phyloP scores from a whole-genome alignment of 495 filamentous ascomycete genomes.

The Penicillium arizonense region DNA sequence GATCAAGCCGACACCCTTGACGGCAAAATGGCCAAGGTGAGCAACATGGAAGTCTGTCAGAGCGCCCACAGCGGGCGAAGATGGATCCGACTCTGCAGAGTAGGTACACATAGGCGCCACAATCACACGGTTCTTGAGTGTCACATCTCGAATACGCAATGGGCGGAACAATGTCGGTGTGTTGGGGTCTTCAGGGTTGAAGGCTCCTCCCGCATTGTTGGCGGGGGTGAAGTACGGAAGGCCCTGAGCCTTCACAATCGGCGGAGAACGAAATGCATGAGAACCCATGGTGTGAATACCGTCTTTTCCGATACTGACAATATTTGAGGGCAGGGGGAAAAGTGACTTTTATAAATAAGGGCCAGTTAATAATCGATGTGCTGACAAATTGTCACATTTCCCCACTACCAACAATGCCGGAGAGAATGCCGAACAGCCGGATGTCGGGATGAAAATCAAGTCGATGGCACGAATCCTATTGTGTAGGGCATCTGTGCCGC shows the following conservation, averaged over 20 bases:
- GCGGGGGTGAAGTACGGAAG: constrained; percentile 59
- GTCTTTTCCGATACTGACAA: neutral
- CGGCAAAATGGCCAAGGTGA: constrained; percentile 59
- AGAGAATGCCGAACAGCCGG: too few relatives aligned
- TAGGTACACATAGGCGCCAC: constrained; percentile 64
- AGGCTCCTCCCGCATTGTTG: constrained; percentile 54
- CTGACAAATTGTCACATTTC: constrained; percentile 1
- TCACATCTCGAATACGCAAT: constrained; percentile 62
- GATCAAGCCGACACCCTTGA: constrained; percentile 62
- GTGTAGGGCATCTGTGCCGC: too few relatives aligned
- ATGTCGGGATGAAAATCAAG: too few relatives aligned
- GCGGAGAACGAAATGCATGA: constrained; percentile 14
- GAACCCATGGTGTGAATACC: constrained; percentile 17
- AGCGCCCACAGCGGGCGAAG: constrained; percentile 52
- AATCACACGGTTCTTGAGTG: constrained; percentile 69
- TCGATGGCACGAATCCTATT: too few relatives aligned
- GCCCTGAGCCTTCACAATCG: constrained; percentile 13
- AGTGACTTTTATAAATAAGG: too few relatives aligned
- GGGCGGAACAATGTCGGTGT: constrained; percentile 66
- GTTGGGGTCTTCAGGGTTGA: constrained; percentile 34
- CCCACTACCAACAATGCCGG: neutral
- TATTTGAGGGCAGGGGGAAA: neutral
- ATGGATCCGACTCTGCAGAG: constrained; percentile 47
- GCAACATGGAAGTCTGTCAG: constrained; percentile 70
- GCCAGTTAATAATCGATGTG: neutral